phyloP scores from a whole-genome alignment of 257 asterid genomes.

The Prunella vulgaris region DNA sequence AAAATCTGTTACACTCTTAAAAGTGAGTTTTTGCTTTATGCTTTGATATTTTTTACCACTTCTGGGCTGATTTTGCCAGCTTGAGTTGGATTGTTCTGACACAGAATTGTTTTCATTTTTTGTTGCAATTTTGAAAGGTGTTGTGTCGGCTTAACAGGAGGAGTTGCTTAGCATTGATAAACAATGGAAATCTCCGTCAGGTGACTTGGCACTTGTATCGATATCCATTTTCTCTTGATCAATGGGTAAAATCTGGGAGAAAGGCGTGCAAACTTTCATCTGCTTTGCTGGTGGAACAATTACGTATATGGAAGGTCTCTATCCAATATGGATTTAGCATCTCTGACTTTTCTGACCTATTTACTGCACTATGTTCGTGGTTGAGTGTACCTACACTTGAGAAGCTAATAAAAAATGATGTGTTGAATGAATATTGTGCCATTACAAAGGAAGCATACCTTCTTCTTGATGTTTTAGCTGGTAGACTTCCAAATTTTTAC shows the following conservation, averaged over 20 bases:
- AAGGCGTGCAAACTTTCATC: constrained; percentile 73
- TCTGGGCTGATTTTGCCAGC: constrained; percentile 1
- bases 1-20: constrained; percentile 67
- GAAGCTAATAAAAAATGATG: constrained; percentile 42
- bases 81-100: neutral
- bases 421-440: constrained; percentile 65
- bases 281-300: constrained; percentile 75
- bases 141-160: constrained; percentile 62
- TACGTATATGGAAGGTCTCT: constrained; percentile 81
- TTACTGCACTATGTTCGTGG: constrained; percentile 73
- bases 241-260: constrained; percentile 66
- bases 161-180: constrained; percentile 51
- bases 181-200: constrained; percentile 58
- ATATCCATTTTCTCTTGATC: constrained; percentile 51
- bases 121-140: constrained; percentile 51
- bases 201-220: constrained; percentile 80
- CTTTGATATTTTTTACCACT: neutral
- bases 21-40: constrained; percentile 39
- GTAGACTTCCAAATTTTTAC: constrained; percentile 70
- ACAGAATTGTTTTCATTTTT: neutral
- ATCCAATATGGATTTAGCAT: constrained; percentile 56
- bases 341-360: constrained; percentile 59
- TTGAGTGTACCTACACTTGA: constrained; percentile 57
- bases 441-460: constrained; percentile 70
- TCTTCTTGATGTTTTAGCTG: constrained; percentile 63